phyloP scores from a whole-genome alignment of 2,329 filamentous ascomycete genomes.

The Lachnellula hyalina region DNA sequence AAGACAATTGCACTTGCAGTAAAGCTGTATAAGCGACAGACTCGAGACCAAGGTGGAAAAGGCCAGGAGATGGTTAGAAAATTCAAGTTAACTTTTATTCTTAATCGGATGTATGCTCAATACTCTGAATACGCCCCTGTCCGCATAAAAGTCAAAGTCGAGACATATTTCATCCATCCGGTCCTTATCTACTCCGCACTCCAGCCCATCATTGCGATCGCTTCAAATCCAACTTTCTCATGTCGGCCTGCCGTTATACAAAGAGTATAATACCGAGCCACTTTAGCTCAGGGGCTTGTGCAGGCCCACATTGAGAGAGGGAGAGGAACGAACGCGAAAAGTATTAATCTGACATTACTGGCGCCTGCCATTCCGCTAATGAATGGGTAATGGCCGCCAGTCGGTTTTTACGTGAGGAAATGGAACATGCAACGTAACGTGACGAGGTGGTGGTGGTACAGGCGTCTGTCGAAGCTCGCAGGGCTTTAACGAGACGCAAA shows the following conservation, averaged over 20 bases:
- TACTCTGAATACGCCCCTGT: not conserved
- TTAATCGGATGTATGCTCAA: not conserved
- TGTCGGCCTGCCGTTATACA: not conserved
- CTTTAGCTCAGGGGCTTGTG: not conserved
- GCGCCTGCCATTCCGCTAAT: not conserved
- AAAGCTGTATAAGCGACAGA: too few relatives aligned
- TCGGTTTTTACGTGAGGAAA: slow-evolving; percentile 1
- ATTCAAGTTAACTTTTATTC: not conserved
- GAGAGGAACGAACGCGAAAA: not conserved
- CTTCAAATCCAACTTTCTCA: not conserved
- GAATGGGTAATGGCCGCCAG: not conserved
- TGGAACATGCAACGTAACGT: slow-evolving; percentile 1
- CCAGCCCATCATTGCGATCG: not conserved
- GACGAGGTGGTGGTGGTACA: slow-evolving; percentile 8
- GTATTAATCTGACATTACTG: slow-evolving; percentile 9
- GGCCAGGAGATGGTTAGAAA: not conserved
- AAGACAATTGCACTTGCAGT: too few relatives aligned
- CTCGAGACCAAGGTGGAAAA: too few relatives aligned
- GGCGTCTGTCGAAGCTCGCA: not conserved
- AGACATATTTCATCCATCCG: not conserved
- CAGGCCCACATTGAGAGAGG: not conserved
- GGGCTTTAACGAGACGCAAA: not conserved
- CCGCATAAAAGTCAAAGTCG: not conserved
- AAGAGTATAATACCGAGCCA: not conserved
- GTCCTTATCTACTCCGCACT: slow-evolving; percentile 1